These are phyloP conservation scores for Fusarium sp. DNA, from an alignment of 2,329 filamentous ascomycete species.

Conservation along the genomic window DNA sequence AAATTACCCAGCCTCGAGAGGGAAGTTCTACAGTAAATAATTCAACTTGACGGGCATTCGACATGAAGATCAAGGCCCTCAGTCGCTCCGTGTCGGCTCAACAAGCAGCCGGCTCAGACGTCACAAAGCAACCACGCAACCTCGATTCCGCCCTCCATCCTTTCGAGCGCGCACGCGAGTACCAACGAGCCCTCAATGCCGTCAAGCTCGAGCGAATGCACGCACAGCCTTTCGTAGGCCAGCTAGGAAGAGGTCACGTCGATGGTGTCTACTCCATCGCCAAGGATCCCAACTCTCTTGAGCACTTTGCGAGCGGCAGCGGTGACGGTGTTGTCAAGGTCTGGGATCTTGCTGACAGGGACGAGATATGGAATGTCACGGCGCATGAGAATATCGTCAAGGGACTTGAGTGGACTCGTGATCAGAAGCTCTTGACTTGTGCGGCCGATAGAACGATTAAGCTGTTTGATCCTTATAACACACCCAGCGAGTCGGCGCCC, in stretches of 20 bases:
- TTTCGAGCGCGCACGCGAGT: constrained; percentile 88
- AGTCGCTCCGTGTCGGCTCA: constrained; percentile 72
- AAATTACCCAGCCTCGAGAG: constrained; percentile 20
- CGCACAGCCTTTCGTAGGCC: constrained; percentile 76
- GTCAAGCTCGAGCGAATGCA: constrained; percentile 96
- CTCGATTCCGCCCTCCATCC: constrained; percentile 88
- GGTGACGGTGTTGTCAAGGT: constrained; percentile 96
- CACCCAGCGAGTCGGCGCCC: constrained; percentile 74
- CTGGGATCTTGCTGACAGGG: constrained; percentile 79
- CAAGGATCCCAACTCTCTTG: constrained; percentile 80
- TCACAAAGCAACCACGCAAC: constrained; percentile 74
- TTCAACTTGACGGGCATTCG: constrained; percentile 8
- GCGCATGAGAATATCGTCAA: constrained; percentile 96
- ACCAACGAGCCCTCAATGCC: constrained; percentile 71
- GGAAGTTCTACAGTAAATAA: constrained; percentile 1
- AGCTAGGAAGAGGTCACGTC: constrained; percentile 90
- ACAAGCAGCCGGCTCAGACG: constrained; percentile 74
- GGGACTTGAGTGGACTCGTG: constrained; percentile 87
- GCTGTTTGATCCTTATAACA: constrained; percentile 89
- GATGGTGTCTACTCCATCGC: constrained; percentile 85
- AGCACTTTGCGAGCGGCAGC: constrained; percentile 82
- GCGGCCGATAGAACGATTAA: constrained; percentile 89
- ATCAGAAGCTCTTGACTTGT: constrained; percentile 87
- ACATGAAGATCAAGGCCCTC: constrained; percentile 73
- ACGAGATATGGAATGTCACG: constrained; percentile 80